Evolutionary conservation across 768 basidiomycete genomes (phyloP).

Genomic region (Steccherinum ochraceum): DNA sequence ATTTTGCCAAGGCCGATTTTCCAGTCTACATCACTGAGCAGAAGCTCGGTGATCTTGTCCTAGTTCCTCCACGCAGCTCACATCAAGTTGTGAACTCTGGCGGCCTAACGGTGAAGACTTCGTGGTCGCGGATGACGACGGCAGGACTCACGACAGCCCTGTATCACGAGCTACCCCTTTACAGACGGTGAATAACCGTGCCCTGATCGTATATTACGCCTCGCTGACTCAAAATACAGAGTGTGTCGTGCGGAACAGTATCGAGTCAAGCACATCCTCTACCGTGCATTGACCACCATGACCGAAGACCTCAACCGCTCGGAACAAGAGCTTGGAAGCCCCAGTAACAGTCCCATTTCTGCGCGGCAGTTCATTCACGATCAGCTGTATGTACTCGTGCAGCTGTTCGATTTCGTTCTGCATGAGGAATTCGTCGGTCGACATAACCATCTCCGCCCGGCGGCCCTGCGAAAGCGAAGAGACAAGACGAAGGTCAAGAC

Average conservation of each 20-base stretch:
- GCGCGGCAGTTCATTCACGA: too few species aligned
- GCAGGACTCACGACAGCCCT: conserved; percentile 52
- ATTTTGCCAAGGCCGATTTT: conserved; percentile 63
- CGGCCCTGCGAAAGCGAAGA: too few species aligned
- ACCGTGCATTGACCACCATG: conserved; percentile 34
- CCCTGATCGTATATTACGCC: not conserved
- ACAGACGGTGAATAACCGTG: conserved; percentile 50
- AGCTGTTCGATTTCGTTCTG: conserved; percentile 19
- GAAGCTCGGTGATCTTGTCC: conserved; percentile 67
- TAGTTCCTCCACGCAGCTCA: conserved; percentile 75
- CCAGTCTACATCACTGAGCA: conserved; percentile 67
- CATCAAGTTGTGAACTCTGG: conserved; percentile 83
- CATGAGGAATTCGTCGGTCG: conserved; percentile 12
- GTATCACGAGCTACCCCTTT: conserved; percentile 72
- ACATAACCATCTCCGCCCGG: not conserved
- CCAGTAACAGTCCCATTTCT: conserved; percentile 5
- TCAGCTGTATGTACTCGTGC: conserved; percentile 10
- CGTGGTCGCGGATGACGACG: conserved; percentile 83
- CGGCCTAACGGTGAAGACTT: conserved; percentile 76
- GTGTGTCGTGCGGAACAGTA: conserved; percentile 80
- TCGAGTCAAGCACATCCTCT: conserved; percentile 61
- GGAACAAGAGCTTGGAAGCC: not conserved
- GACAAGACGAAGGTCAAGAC: not conserved
- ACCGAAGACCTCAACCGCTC: not conserved
- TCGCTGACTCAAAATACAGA: conserved; percentile 28